Base-by-base conservation (phyloP, 306 rosid genomes). In the Prunus salicina region DNA sequence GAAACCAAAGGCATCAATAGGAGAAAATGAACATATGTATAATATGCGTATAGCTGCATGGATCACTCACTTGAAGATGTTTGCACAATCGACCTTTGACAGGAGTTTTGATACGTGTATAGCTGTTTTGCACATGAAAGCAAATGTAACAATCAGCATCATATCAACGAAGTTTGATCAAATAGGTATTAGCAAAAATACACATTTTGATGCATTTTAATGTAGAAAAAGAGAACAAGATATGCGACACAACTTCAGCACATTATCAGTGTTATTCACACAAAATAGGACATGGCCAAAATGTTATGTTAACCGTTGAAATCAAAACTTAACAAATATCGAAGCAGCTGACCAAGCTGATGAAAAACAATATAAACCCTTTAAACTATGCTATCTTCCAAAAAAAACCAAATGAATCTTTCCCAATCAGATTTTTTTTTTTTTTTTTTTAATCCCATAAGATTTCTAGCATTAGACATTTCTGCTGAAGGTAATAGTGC, bases 21-120 rank as follows among this genome's bases (percentile, higher is more conserved):
- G 41, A 49, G 62, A 38, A 46, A 18, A 34, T 24, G 15, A 25
- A 16, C 19, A n/a, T 15, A 24, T 12, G 4, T 30, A 72, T 58
- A 60, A 71, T 55, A 46, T 77, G 69, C 78, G 19, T 5, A 51
- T 58, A 82, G 43, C 67, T 12, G 46, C 24, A 78, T 32, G 65
- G 80, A 76, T 64, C 75, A 77, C 84, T 85, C 75, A 83, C 97
- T 96, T 90, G 99, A 75, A 83, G 87, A 85, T 96, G 99, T 81
- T 91, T 96, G 84, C 99, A 96, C 67, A 82, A 86, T 73, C 19
- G 82, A 63, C 99, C 98, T 85, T 96, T 96, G 85, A 92, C 97
- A 79, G 98, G 99, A 83, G 84, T 83, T 87, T 82, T 83, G 75
- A 92, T 92, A 28, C 97, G 95, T 1, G 82, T 72, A 81, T 73